Evolutionary conservation across 2,329 filamentous ascomycete species (phyloP), one percentile per base, ranked within the genome.

Genomic region (Incumbomyces delicatus): DNA sequence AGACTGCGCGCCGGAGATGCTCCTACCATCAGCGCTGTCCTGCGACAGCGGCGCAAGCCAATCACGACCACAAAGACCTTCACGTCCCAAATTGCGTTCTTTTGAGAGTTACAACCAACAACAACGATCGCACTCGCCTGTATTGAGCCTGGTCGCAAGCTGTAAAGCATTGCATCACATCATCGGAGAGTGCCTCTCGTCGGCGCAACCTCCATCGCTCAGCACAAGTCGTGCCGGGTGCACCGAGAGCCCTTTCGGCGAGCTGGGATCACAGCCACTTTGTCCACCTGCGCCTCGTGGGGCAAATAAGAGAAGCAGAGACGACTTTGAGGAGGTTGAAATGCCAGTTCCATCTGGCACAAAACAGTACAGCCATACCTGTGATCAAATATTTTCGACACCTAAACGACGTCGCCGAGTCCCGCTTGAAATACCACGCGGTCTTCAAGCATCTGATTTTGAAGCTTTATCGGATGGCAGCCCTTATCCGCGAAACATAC

Each of bases 11-110:
- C 14, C 10, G 14, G 42, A 40, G 47, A 58, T 71, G 68, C 56
- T 71, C 40, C 66, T 71, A 48, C 68, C 67, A 48, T 71, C 68
- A 7, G 68, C 68, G 29, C 58, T 71, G 41, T 58, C 66, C 47
- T 70, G 68, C 63, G 67, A 71, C 30, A 50, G 46, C 31, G 52
- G 56, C 60, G 57, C 62, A 62, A 52, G 64, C 60, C 42, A 52
- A 59, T 58, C 48, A 46, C 58, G 44, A 44, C 50, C 43, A 31
- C 44, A 53, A 16, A 32, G 32, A 30, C 41, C 42, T 18, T 46
- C 49, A 20, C 39, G 54, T 36, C 54, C 54, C 12, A 51, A 52
- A 41, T 47, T 57, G 12, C 53, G 42, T 2, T 62, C 59, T 38
- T 68, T 68, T 11, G 64, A 66, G 2, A 60, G 61, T 11, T 62